Percentiles rank a stretch among this genome's conserved stretches.
These are phyloP conservation scores for Quercus dentata DNA, from an alignment of 306 rosid species.

Conservation along the genomic window DNA sequence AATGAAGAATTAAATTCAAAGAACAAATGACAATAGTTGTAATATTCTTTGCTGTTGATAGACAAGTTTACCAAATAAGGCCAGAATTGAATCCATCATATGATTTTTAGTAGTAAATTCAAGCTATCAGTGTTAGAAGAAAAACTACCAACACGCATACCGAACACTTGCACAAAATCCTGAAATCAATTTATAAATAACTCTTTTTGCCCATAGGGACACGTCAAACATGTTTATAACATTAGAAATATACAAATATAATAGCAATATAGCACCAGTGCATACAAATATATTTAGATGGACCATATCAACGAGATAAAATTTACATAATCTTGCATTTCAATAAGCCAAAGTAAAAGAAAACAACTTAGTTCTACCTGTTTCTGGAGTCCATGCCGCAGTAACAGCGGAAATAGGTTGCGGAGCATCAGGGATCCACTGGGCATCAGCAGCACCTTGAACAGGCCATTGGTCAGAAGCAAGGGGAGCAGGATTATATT, in stretches of 20 bases:
- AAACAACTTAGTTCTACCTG: neutral
- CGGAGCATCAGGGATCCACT: neutral
- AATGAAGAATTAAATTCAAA: neutral
- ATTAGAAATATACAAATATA: too few species aligned
- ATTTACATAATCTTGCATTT: neutral
- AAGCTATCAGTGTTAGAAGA: neutral
- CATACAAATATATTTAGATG: too few species aligned
- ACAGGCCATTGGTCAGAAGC: neutral
- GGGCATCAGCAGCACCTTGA: neutral
- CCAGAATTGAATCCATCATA: neutral
- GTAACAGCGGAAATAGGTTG: neutral
- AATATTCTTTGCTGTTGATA: neutral
- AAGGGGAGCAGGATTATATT: constrained; percentile 38
- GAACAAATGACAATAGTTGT: neutral
- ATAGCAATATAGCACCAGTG: too few species aligned
- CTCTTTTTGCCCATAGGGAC: neutral
- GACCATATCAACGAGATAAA: neutral
- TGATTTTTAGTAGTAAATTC: neutral
- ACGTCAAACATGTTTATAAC: too few species aligned
- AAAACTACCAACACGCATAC: neutral
- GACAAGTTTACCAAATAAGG: neutral
- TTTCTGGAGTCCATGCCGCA: neutral
- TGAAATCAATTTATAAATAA: neutral
- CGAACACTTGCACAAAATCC: neutral
- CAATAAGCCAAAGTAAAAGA: neutral